Base-by-base conservation (phyloP, 108 stramenopile species). In the Asterionellopsis glacialis region DNA sequence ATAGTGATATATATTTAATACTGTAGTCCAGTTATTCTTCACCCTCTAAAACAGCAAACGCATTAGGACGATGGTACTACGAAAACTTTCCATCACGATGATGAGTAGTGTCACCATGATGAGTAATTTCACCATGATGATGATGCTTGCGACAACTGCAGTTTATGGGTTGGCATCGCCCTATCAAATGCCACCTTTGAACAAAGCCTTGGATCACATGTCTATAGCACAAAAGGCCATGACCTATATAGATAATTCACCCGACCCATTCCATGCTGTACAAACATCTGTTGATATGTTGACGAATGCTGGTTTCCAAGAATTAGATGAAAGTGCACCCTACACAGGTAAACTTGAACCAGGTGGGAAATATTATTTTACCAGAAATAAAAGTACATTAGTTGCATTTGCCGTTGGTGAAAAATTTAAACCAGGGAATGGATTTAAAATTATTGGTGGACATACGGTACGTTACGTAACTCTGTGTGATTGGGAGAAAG, bases 391-490 rank as follows among this genome's bases (percentile, higher is more conserved):
- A 64, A 85, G 80, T 24, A 90, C 93, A 3, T 55, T 98, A 15
- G 91, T 96, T 0, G 95, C 95, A n/a, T 96, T 98, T 68, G 63
- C 77, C 9, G 77, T 98, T 10, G 97, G 97, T n/a, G 77, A 81
- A 55, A 40, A 71, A 11, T 91, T 75, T 57, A 19, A 61, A 54
- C 62, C 76, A 40, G 61, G 58, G 6, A 53, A 62, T 9, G 95
- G 91, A 0, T 97, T 95, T 68, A 88, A 91, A 55, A 83, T 96
- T 41, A 85, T 97, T 59, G 97, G 96, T 11, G 94, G 90, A 0
- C 97, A 98, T 65, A 95, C 97, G 13, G 97, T 33, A 33, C 33
- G 33, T 33, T n/a, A n/a, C n/a, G n/a, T n/a, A n/a, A n/a, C n/a
- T n/a, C n/a, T n/a, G n/a, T n/a, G n/a, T n/a, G n/a, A n/a, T n/a